Evolutionary conservation across 164 flowering plant species (phyloP), one percentile per base, ranked within the genome.

Genomic region (Sedum album): DNA sequence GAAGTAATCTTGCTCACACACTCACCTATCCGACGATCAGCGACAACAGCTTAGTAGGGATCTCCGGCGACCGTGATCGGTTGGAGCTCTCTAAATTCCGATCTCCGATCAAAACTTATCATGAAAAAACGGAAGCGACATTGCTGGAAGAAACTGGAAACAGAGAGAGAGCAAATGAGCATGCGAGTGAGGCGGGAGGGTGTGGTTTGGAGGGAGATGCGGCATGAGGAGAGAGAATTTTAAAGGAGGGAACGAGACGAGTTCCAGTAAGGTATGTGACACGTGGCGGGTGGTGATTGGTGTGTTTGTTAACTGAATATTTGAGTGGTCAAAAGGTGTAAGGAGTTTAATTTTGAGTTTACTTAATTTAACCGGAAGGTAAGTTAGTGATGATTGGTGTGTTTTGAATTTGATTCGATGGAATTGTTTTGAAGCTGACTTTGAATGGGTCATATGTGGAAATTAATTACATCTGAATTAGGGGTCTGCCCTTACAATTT

Each of bases 391-490:
- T 20, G 6, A n/a, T n/a, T n/a, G 57, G 10, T 49, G 25, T 49
- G 55, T 49, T 53, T 21, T n/a, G n/a, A n/a, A n/a, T n/a, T n/a
- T n/a, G n/a, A n/a, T n/a, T n/a, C n/a, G n/a, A n/a, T n/a, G n/a
- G n/a, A n/a, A n/a, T n/a, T n/a, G n/a, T n/a, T n/a, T n/a, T 21
- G 60, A 53, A 21, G 6, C 60, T 6, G 28, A 21, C 28, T 53
- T 53, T 53, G 60, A 53, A 53, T 53, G 14, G 57, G 57, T 51
- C 57, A 8, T 51, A 5, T 48, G 7, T 3, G 53, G 23, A 48
- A 48, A 1, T 48, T 88, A 61, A 88, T 7, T 35, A 35, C 3
- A 35, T 7, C 3, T 11, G 2, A 41, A 41, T 41, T 9, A 41
- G 11, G 15, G 11, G 4, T 14, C 13, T 14, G 8, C 13, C 48